A percentile compares a stretch with the other conserved stretches of the same genome.
phyloP scores from a whole-genome alignment of 176 grass and related monocot species.

The Saccharum spontaneum region DNA sequence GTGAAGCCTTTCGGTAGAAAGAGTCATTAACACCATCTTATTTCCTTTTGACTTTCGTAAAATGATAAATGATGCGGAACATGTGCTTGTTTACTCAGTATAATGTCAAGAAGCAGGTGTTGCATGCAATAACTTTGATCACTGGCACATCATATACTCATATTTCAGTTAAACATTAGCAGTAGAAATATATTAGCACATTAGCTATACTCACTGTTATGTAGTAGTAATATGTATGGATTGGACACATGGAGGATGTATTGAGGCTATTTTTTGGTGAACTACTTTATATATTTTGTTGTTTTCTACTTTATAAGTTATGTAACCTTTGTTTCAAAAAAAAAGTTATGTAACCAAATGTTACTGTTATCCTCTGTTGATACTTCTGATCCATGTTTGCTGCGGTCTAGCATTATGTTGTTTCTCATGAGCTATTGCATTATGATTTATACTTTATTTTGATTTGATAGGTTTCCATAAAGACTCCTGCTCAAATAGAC shows the following conservation, averaged over 20 bases:
- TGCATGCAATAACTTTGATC: background rate
- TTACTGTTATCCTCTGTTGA: background rate
- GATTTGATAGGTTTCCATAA: slow-evolving; percentile 63
- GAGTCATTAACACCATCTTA: background rate
- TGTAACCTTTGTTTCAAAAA: no score
- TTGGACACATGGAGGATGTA: background rate
- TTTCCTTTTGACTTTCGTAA: background rate
- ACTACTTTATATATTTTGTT: background rate
- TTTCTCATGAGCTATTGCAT: background rate
- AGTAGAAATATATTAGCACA: background rate
- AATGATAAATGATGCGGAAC: background rate
- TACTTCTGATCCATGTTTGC: slow-evolving; percentile 2
- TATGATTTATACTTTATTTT: slow-evolving; percentile 27
- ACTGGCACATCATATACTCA: background rate
- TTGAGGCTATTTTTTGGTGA: background rate
- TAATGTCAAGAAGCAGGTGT: background rate
- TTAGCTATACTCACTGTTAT: background rate
- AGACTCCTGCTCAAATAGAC: slow-evolving; percentile 70
- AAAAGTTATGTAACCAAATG: background rate
- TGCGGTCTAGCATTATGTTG: background rate
- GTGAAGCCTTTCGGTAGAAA: background rate
- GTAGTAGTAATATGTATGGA: background rate
- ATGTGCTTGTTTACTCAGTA: background rate
- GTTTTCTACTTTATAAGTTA: background rate
- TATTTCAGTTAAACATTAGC: background rate